Evolutionary conservation across 2,329 filamentous ascomycete species (phyloP), one percentile per base, ranked within the genome.

Genomic region (Cytospora schulzeri): DNA sequence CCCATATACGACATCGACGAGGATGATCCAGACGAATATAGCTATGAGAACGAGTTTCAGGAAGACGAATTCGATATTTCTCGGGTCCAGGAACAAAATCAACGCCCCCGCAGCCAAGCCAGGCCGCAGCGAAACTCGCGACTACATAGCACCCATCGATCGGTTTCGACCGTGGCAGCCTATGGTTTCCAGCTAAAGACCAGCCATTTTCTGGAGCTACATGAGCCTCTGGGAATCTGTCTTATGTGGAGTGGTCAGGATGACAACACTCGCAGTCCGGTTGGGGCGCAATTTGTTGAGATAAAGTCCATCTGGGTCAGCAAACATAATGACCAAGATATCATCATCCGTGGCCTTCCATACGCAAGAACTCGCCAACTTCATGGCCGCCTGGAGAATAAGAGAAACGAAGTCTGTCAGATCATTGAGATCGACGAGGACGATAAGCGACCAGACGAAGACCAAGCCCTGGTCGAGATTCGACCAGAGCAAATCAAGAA

Each of bases 391-490:
- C 69, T 83, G 0, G 75, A 73, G 0, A 71, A 71, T 6, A 78
- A 79, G 26, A n/a, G 69, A 0, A 81, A 82, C 35, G 82, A 84
- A 55, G 68, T 82, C 1, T 79, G 76, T 54, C 74, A 76, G 67
- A 63, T 83, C 2, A 76, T 85, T 1, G 73, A 80, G 3, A 66
- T 78, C 1, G 73, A 78, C 4, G 60, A 74, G 0, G 73, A 78
- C 6, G 77, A 82, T 33, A 61, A 66, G 0, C 66, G 75, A 2
- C 33, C 67, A 0, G 62, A 71, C 0, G 62, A 77, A 0, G 64
- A 74, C 0, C 80, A 84, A 24, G 72, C 76, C 0, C 64, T 79
- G 0, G 68, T 82, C 0, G 80, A 85, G 2, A 71, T 88, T 0
- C 56, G 72, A 0, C 65, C 81, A 0, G 56, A 67, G 0, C 65